These are phyloP conservation scores for Corymbia calophylla DNA, from an alignment of 441 rosid species.

Conservation along the genomic window DNA sequence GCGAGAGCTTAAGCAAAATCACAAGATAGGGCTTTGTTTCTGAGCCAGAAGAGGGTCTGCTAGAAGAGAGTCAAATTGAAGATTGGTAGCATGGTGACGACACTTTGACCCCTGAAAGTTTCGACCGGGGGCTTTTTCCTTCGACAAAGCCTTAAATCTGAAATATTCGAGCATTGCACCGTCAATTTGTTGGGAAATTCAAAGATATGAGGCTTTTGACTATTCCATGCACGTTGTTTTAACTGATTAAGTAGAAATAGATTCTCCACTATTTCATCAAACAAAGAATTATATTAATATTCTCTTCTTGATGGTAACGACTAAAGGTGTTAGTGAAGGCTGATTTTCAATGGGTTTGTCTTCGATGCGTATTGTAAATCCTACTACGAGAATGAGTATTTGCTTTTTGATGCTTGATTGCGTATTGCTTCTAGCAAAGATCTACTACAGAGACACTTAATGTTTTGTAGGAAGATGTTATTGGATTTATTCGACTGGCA, in stretches of 20 bases:
- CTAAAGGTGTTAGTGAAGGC: background rate
- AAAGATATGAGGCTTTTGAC: background rate
- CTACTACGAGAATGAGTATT: accelerated
- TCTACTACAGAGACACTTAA: background rate
- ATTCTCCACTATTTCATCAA: background rate
- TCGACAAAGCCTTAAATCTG: background rate
- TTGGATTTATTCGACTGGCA: background rate
- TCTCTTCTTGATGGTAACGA: background rate
- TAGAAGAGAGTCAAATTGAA: no score
- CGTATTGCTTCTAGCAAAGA: background rate
- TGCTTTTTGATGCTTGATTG: no score
- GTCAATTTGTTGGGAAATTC: background rate
- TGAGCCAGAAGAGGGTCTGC: no score
- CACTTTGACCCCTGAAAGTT: background rate
- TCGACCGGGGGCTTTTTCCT: background rate
- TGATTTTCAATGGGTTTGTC: background rate
- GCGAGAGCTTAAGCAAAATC: background rate
- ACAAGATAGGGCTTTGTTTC: no score
- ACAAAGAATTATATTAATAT: no score
- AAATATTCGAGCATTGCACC: background rate
- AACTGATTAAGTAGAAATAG: no score
- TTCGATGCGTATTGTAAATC: no score
- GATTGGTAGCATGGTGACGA: background rate
- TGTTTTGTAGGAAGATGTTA: background rate
- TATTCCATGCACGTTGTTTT: background rate